Evolutionary conservation across 192 early-diverging fungal species (phyloP).

Genomic region (Podila epicladia): DNA sequence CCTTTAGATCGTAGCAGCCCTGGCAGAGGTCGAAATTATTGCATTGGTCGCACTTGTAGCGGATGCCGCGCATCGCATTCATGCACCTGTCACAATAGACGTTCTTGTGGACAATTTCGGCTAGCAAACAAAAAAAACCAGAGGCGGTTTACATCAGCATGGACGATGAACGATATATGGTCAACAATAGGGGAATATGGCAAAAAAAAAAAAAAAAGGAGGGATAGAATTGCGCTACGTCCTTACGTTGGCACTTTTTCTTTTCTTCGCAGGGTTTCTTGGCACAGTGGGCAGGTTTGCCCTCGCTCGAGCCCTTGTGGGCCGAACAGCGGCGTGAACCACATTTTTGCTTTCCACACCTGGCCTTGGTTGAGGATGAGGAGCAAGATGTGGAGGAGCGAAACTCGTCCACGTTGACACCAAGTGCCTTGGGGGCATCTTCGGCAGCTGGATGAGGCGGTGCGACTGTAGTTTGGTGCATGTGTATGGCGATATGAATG

Average conservation of each 20-base stretch:
- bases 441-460: too few species aligned
- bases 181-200: too few species aligned
- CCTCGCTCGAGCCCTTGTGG: background rate
- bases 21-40: slow-evolving; percentile 63
- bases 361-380: background rate
- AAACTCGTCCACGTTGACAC: too few species aligned
- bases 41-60: slow-evolving; percentile 67
- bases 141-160: background rate
- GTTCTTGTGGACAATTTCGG: slow-evolving; percentile 32
- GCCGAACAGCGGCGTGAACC: background rate
- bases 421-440: too few species aligned
- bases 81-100: slow-evolving; percentile 68
- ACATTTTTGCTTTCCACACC: background rate
- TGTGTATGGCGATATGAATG: too few species aligned
- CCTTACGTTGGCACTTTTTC: background rate
- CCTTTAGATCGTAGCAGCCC: slow-evolving; percentile 35
- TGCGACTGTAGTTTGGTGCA: too few species aligned
- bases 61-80: slow-evolving; percentile 53
- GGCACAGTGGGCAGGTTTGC: background rate
- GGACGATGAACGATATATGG: too few species aligned
- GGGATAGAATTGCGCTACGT: background rate
- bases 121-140: background rate
- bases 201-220: background rate
- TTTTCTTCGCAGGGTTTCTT: background rate
- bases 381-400: background rate